Evolutionary conservation across 176 grass and related monocot species (phyloP).

Genomic region (Hordeum vulgare): DNA sequence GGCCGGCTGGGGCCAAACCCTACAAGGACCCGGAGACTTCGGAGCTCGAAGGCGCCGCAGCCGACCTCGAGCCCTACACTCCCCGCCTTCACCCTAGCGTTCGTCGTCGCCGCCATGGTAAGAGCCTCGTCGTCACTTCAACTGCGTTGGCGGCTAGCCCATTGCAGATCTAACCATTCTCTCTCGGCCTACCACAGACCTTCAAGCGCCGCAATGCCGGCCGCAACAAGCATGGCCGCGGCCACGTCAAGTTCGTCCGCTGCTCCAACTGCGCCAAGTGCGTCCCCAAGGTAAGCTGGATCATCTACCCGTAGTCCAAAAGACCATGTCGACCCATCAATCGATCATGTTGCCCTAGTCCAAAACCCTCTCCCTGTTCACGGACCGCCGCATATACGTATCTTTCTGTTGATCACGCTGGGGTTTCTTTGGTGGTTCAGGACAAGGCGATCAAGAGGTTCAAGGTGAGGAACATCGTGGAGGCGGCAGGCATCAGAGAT

Average conservation of each 20-base stretch:
- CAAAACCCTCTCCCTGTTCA: background rate
- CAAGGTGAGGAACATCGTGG: slow-evolving; percentile 70
- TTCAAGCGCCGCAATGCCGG: slow-evolving; percentile 71
- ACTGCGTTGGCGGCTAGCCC: background rate
- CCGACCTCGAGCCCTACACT: background rate
- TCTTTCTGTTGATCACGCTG: background rate
- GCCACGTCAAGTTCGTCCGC: slow-evolving; percentile 71
- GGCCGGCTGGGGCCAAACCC: background rate
- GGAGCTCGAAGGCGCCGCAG: background rate
- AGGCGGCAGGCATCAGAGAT: slow-evolving; percentile 58
- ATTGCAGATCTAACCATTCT: background rate
- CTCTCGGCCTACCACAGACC: slow-evolving; percentile 16
- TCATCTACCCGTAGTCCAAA: background rate
- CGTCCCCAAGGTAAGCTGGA: slow-evolving; percentile 44
- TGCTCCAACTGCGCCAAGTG: slow-evolving; percentile 79
- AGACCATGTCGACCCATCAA: background rate
- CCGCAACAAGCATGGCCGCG: slow-evolving; percentile 76
- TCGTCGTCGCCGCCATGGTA: background rate
- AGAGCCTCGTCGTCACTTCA: background rate
- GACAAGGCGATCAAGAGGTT: slow-evolving; percentile 92
- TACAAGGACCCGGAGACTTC: background rate
- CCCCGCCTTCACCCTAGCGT: background rate
- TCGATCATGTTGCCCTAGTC: background rate
- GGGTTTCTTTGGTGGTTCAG: slow-evolving; percentile 13
- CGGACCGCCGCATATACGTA: too few relatives aligned